Evolutionary conservation across 352 stramenopile genomes (phyloP), one percentile per base, ranked within the genome.

Genomic region (Blastocystis sp.): DNA sequence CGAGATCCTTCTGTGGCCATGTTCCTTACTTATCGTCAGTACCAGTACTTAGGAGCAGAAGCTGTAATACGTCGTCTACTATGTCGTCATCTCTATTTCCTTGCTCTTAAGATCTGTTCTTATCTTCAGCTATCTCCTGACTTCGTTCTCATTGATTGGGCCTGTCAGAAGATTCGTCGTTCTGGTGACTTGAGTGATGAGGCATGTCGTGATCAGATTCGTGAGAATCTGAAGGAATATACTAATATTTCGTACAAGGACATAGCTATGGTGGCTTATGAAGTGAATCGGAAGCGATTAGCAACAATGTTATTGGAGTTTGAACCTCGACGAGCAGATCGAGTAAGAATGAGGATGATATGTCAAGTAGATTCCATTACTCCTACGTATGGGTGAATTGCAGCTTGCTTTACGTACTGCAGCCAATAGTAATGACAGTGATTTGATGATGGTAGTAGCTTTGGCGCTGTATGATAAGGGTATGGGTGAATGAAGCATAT

Each of bases 61-160:
- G 51, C 29, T 16, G 51, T 89, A 14, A 73, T 85, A 14, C 49
- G 56, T 19, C 87, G 46, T 0, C 61, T 89, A 11, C 58, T 69
- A 1, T 61, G 29, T 29, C 59, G 78, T 32, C 75, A 59, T 54
- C 49, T 87, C 16, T 78, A 88, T 57, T 74, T 83, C 24, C 27
- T 89, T 1, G 61, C 87, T 19, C 24, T 89, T n/a, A 89, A 89
- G 43, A 59, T 89, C 42, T 73, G 57, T n/a, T 24, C 32, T 7
- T 89, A 88, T 42, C 59, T 89, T 42, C 51, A 37, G 4, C 37
- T 89, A 14, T 16, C 78, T 21, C 24, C 43, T 24, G 71, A 83
- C 9, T 63, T 65, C 7, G 54, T 83, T 16, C 46, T 83, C 11
- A 39, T 83, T n/a, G 7, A 32, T 19, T 83, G 71, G 71, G 42